A percentile compares a stretch with the other conserved stretches of the same genome.
Conservation (phyloP, 352 stramenopile species). For the Globisporangium cederbergense region DNA sequence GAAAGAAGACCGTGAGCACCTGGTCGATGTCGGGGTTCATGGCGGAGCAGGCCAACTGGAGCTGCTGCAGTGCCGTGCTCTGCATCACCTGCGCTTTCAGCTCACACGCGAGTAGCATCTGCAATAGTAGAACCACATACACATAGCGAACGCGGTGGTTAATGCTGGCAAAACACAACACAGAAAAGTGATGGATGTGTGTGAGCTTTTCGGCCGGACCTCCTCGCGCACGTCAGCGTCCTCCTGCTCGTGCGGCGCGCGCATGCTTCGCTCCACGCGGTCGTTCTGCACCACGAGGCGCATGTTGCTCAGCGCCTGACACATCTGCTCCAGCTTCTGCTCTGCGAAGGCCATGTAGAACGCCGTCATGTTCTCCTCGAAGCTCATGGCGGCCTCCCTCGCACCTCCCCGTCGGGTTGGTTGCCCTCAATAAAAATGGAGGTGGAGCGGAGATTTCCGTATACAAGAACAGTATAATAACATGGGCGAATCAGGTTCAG, state of each 20-base stretch:
- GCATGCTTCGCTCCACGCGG: constrained; percentile 10
- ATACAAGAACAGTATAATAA: no score
- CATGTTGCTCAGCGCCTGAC: constrained; percentile 60
- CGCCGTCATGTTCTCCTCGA: constrained; percentile 74
- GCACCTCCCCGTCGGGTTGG: no score
- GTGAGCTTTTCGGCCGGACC: constrained; percentile 18
- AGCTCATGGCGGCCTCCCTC: constrained; percentile 38
- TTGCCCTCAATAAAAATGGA: no score
- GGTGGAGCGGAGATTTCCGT: no score
- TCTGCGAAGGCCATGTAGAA: constrained; percentile 84
- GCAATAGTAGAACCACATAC: background rate
- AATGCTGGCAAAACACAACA: background rate
- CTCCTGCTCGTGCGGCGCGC: constrained; percentile 15
- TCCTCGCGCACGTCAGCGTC: constrained; percentile 56
- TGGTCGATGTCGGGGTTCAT: constrained; percentile 43
- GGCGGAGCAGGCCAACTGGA: constrained; percentile 38
- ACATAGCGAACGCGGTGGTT: background rate
- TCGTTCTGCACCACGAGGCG: constrained; percentile 34
- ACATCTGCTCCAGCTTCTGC: constrained; percentile 62
- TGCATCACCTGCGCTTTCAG: constrained; percentile 53
- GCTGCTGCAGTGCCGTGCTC: constrained; percentile 31
- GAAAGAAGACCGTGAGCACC: constrained; percentile 41
- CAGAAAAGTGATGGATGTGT: background rate
- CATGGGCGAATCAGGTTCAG: background rate
- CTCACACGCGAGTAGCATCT: constrained; percentile 76